A percentile compares a stretch with the other conserved stretches of the same genome.
phyloP scores from a whole-genome alignment of 441 rosid genomes.

The Dalechampia spathulata region DNA sequence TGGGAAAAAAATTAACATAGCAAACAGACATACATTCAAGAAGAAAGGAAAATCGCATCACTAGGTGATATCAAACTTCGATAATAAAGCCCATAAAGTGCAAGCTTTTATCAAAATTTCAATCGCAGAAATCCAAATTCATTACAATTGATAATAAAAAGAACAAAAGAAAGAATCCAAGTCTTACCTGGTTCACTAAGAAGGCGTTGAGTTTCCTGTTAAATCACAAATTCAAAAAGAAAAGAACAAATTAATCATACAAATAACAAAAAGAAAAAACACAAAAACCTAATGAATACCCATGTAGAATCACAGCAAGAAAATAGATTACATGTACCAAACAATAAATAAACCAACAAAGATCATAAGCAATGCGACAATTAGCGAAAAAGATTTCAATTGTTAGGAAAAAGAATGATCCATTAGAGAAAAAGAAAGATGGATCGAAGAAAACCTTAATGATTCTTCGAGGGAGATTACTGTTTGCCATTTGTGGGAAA shows the following conservation, averaged over 20 bases:
- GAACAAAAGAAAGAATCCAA: not conserved
- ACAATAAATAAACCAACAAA: not conserved
- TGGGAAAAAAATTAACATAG: too few relatives aligned
- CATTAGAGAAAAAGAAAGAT: conserved; percentile 14
- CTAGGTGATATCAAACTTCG: too few relatives aligned
- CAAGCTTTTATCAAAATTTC: too few relatives aligned
- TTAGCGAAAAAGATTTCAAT: too few relatives aligned
- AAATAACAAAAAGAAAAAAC: not conserved
- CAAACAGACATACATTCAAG: too few relatives aligned
- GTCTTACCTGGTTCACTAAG: conserved; percentile 90
- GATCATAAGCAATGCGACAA: too few relatives aligned
- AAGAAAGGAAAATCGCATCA: too few relatives aligned
- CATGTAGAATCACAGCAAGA: not conserved
- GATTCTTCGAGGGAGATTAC: conserved; percentile 92
- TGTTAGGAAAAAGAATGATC: too few relatives aligned
- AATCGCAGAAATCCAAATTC: too few relatives aligned
- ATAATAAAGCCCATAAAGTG: too few relatives aligned
- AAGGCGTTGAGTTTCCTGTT: conserved; percentile 95
- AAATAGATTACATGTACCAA: conserved; percentile 1
- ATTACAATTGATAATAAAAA: too few relatives aligned
- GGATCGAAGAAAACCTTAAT: conserved; percentile 65
- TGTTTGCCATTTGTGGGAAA: conserved; percentile 58
- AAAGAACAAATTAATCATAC: not conserved
- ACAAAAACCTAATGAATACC: not conserved
- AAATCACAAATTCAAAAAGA: conserved; percentile 15